Evolutionary conservation across 2,329 filamentous ascomycete species (phyloP), one percentile per base, ranked within the genome.

Genomic region (Penicillium sp.): DNA sequence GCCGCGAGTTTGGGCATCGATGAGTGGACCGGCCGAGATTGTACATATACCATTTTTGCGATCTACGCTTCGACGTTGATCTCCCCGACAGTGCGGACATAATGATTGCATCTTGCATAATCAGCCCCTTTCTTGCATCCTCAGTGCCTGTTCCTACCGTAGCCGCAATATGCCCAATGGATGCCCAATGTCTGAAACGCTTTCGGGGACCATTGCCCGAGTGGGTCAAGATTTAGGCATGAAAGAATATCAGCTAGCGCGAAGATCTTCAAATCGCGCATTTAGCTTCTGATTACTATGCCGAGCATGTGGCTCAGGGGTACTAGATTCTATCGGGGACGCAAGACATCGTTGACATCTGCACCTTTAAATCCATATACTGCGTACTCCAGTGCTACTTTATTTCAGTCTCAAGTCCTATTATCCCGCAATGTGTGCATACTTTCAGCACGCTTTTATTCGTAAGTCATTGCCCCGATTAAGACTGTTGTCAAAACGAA

Each of bases 161-260:
- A 34, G 14, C 14, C 14, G 14, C 1, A 2, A 3, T 10, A 34
- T 49, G 51, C 51, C 51, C 46, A 49, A 54, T 34, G 34, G 41
- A 40, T 51, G 40, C 51, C 51, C 46, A 18, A 54, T 38, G 45
- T 37, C 40, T 47, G 14, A 47, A 27, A 37, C 14, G 4, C 8
- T 43, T 46, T 46, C 32, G 26, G 46, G 44, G 41, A 48, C 23
- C 18, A 40, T 35, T 10, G 14, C 26, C 29, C 46, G 16, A n/a
- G 24, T 41, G 49, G 38, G 28, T 10, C 31, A 22, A 29, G 16
- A 10, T 32, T 23, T 29, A 32, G 14, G 14, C 20, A 11, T 4
- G 9, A 53, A 44, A n/a, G 24, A 14, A 32, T 31, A 40, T 32
- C 18, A 23, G 7, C 5, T 22, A n/a, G 22, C 24, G 26, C 36